These are phyloP conservation scores for Aechmea fasciata DNA, from an alignment of 176 grass and related monocot species.

Conservation along the genomic window DNA sequence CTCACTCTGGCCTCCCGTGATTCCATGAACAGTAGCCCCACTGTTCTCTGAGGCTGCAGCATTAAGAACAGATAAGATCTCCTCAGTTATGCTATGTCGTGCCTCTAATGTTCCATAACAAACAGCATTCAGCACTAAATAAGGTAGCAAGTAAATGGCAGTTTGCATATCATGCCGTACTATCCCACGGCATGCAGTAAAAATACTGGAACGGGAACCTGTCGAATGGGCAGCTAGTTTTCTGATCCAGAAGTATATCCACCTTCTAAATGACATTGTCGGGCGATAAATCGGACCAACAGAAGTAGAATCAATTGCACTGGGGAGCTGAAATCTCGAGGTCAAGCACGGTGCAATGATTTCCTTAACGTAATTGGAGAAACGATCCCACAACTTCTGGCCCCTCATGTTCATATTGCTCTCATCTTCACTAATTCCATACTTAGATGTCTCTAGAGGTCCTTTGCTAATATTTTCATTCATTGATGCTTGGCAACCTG, in stretches of 20 bases:
- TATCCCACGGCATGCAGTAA: constrained; percentile 81
- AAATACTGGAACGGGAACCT: constrained; percentile 72
- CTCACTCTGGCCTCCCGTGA: constrained; percentile 68
- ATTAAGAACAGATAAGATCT: constrained; percentile 79
- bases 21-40: constrained; percentile 60
- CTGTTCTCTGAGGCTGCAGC: constrained; percentile 85
- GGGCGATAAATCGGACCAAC: constrained; percentile 61
- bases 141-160: constrained; percentile 77
- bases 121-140: constrained; percentile 90
- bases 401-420: constrained; percentile 58
- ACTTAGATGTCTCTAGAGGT: not conserved
- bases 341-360: constrained; percentile 95
- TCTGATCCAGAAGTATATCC: constrained; percentile 93
- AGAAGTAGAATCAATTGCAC: constrained; percentile 48
- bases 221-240: constrained; percentile 65
- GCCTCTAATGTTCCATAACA: constrained; percentile 78
- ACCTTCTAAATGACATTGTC: constrained; percentile 80
- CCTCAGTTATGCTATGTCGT: constrained; percentile 74
- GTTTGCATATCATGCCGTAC: constrained; percentile 91
- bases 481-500: constrained; percentile 69
- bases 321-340: constrained; percentile 77
- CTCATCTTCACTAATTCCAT: constrained; percentile 5
- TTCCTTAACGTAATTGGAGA: constrained; percentile 92
- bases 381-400: constrained; percentile 73
- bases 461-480: constrained; percentile 29